Base-by-base conservation (phyloP, 2,329 filamentous ascomycete species). In the Cercospora nicotianae region DNA sequence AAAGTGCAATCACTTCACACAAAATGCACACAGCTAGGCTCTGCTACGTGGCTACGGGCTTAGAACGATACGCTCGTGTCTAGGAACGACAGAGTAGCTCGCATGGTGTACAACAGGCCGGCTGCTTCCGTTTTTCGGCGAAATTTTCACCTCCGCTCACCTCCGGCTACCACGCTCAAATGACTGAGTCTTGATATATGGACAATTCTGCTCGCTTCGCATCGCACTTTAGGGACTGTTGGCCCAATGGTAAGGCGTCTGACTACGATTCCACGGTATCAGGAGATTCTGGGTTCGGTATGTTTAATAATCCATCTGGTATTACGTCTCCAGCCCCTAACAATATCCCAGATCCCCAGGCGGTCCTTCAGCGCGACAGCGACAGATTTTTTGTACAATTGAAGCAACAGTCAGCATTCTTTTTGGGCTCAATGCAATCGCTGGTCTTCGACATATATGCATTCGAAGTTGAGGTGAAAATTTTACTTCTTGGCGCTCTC, bases 211-310 rank as follows among this genome's bases (percentile, higher is more conserved):
- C n/a, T n/a, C n/a, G n/a, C n/a, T n/a, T n/a, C n/a, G n/a, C n/a
- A n/a, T n/a, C n/a, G n/a, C n/a, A n/a, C n/a, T n/a, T n/a, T n/a
- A n/a, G n/a, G n/a, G n/a, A n/a, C 30, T 8, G 28, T 59, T 59
- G 55, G 55, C 55, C 55, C 55, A 59, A 59, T 59, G 55, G 55
- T 59, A 59, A 59, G 55, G 55, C 55, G 55, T 59, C 55, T 59
- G 55, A 59, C 55, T 59, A 59, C 55, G 55, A 59, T 20, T 59
- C 16, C 8, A 16, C 28, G 55, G 13, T 5, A 59, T 59, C 55
- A 59, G 55, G 55, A 59, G 55, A 59, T 59, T 59, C 55, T 59
- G 55, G 55, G 55, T 59, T 59, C 55, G 55, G 16, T 55, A 30
- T 1, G 26, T 26, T n/a, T n/a, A n/a, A n/a, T n/a, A n/a, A n/a